Base-by-base conservation (phyloP, 768 basidiomycete genomes). In the Rhizopogon rudus region DNA sequence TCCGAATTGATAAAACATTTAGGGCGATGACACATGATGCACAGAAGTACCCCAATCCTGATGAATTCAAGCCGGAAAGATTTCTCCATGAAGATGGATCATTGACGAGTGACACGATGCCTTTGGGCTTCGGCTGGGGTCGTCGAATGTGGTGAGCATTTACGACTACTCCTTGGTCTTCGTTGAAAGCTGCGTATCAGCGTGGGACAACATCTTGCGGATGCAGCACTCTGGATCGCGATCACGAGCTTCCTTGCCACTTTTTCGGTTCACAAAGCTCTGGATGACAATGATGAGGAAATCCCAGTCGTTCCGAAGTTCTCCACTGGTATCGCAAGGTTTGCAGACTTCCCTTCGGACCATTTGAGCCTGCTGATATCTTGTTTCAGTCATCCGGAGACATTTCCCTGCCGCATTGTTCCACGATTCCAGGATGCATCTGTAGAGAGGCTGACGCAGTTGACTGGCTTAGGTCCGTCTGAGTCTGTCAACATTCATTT, bases 21-120 rank as follows among this genome's bases (percentile, higher is more conserved):
- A 61, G 65, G 64, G 55, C 57, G 3, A 65, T 65, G 33, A 3
- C 46, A 29, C 61, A 31, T 9, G 25, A 63, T 52, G 43, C 25
- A 40, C 35, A 55, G 3, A 29, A 25, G 3, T 65, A 57, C 41
- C 53, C 65, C 5, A 60, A 68, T 13, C 60, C 65, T 3, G 46
- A 65, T 5, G 53, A 41, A 8, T 71, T 74, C 60, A 65, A 62
- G 39, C 72, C 69, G 5, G 70, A 72, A 53, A 61, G 72, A n/a
- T 72, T 64, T 53, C 44, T 71, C 7, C 45, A 52, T 22, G 53
- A 54, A 13, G 69, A 51, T n/a, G 50, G 50, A 7, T n/a, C 31
- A 5, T 16, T 51, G 1, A 51, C 29, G n/a, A 37, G 28, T 39
- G 50, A 51, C 35, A 51, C 50, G 8, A 37, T 51, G 29, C 6